Conservation (phyloP, 2,329 filamentous ascomycete genomes). For the Akanthomyces lecanii region DNA sequence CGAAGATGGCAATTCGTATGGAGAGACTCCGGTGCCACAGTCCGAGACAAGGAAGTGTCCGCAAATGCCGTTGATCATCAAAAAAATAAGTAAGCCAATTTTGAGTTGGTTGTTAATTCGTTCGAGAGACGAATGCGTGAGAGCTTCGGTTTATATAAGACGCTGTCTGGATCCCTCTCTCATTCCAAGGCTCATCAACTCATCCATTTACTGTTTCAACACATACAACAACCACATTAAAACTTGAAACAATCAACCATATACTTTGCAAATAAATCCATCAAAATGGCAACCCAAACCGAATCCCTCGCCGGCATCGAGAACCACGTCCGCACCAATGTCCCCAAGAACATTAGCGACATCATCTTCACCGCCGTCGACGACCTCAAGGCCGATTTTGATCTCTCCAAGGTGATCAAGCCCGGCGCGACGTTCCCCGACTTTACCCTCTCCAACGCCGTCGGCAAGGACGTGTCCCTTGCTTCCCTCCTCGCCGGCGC, state of each 20-base stretch:
- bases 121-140: neutral
- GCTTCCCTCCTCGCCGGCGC: conserved; percentile 25
- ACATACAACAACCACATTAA: neutral
- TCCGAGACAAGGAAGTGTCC: neutral
- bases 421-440: conserved; percentile 31
- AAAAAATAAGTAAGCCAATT: neutral
- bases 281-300: conserved; percentile 15
- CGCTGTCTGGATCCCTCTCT: neutral
- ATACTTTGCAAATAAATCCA: neutral
- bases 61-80: neutral
- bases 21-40: neutral
- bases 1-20: too few relatives aligned
- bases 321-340: conserved; percentile 12
- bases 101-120: neutral
- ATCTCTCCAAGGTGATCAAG: conserved; percentile 28
- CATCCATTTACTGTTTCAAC: neutral
- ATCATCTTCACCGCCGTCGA: conserved; percentile 15
- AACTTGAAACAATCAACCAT: neutral
- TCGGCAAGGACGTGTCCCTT: conserved; percentile 30
- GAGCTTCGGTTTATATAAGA: neutral
- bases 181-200: neutral
- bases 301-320: conserved; percentile 8
- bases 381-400: conserved; percentile 21
- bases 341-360: conserved; percentile 4
- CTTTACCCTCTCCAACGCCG: conserved; percentile 33